Evolutionary conservation across 2,329 filamentous ascomycete species (phyloP).

Genomic region (Aspergillus sp.): DNA sequence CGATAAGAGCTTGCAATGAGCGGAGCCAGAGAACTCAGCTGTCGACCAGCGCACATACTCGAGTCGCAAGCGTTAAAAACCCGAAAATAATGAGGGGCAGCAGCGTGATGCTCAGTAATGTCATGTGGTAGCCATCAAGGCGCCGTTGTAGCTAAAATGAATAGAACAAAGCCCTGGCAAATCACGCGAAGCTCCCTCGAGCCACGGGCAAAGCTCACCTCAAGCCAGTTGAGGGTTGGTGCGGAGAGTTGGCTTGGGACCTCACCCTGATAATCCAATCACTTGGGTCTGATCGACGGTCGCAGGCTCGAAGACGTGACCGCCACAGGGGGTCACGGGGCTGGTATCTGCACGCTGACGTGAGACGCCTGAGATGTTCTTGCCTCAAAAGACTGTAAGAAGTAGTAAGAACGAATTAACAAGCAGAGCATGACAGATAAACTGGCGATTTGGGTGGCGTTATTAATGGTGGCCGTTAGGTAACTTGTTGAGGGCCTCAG

Average conservation of each 20-base stretch:
- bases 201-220: background rate
- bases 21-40: background rate
- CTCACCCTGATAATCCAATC: constrained; percentile 1
- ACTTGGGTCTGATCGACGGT: constrained; percentile 6
- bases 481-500: too few relatives aligned
- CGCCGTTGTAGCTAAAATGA: background rate
- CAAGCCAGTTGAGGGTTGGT: background rate
- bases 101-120: background rate
- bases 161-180: background rate
- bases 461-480: too few relatives aligned
- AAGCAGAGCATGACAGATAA: too few relatives aligned
- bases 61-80: background rate
- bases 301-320: background rate
- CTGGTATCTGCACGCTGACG: constrained; percentile 9
- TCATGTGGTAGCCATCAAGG: constrained; percentile 3
- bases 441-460: too few relatives aligned
- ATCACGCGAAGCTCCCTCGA: background rate
- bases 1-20: background rate
- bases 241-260: background rate
- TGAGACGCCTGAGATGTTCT: background rate
- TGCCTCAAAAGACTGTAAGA: background rate
- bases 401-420: too few relatives aligned
- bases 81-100: background rate
- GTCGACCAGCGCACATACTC: constrained; percentile 2
- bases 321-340: constrained; percentile 1